These are phyloP conservation scores for Botrytis hyacinthi DNA, from an alignment of 2,329 filamentous ascomycete species.

Conservation along the genomic window DNA sequence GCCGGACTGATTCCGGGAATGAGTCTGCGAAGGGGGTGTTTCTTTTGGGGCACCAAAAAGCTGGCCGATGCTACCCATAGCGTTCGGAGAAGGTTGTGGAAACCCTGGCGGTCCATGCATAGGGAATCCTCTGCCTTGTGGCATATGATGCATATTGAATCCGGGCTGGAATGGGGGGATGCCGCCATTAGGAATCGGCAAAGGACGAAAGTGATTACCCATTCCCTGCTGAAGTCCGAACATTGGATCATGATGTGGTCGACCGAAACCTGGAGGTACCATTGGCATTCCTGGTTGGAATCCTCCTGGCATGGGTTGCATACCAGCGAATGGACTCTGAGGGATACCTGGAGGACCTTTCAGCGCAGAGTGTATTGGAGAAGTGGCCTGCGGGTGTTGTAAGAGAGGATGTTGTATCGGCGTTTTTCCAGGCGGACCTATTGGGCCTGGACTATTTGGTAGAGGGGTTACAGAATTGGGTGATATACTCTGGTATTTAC, in stretches of 20 bases:
- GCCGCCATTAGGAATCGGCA: slow-evolving; percentile 47
- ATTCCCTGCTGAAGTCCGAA: slow-evolving; percentile 55
- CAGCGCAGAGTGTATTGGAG: slow-evolving; percentile 57
- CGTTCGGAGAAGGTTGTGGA: slow-evolving; percentile 45
- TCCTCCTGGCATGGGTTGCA: slow-evolving; percentile 57
- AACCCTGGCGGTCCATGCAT: slow-evolving; percentile 55
- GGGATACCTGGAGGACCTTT: slow-evolving; percentile 56
- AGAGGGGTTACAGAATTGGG: slow-evolving; percentile 61
- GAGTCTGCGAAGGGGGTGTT: slow-evolving; percentile 50
- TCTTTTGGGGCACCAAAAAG: slow-evolving; percentile 42
- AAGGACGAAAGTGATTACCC: slow-evolving; percentile 54
- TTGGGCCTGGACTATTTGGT: slow-evolving; percentile 63
- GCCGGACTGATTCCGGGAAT: slow-evolving; percentile 73
- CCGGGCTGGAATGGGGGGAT: slow-evolving; percentile 54
- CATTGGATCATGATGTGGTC: slow-evolving; percentile 50
- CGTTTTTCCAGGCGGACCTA: slow-evolving; percentile 60
- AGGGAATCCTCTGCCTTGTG: slow-evolving; percentile 46
- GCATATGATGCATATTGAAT: slow-evolving; percentile 59
- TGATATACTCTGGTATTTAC: slow-evolving; percentile 55
- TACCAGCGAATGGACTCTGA: slow-evolving; percentile 45
- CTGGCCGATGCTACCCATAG: slow-evolving; percentile 43
- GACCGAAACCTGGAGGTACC: slow-evolving; percentile 45
- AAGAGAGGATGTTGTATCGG: slow-evolving; percentile 49
- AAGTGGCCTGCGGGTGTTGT: slow-evolving; percentile 61
- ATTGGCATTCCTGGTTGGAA: slow-evolving; percentile 48